These are phyloP conservation scores for Penicillium sclerotigenum DNA, from an alignment of 2,329 filamentous ascomycete genomes.

Conservation along the genomic window DNA sequence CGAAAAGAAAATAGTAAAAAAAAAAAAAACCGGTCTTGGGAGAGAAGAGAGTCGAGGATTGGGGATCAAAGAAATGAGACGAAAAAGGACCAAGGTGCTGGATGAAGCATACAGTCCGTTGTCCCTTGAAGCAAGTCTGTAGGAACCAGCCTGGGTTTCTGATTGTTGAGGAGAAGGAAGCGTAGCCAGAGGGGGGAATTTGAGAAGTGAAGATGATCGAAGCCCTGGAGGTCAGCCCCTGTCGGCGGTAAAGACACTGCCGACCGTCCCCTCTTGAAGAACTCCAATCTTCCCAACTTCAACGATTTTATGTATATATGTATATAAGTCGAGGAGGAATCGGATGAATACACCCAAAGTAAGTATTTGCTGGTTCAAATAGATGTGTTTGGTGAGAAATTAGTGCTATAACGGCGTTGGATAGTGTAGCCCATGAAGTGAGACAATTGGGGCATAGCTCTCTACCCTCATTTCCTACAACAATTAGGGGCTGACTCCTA, in stretches of 20 bases:
- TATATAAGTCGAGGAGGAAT: neutral
- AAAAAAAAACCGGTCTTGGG: constrained; percentile 5
- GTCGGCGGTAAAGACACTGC: constrained; percentile 25
- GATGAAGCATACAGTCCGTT: neutral
- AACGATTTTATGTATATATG: neutral
- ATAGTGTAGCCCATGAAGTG: neutral
- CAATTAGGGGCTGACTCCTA: constrained; percentile 7
- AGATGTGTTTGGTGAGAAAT: neutral
- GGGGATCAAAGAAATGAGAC: constrained; percentile 3
- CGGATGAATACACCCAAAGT: neutral
- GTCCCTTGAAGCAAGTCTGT: neutral
- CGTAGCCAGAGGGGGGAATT: constrained; percentile 17
- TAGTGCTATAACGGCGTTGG: neutral
- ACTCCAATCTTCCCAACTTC: constrained; percentile 1
- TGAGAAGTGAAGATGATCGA: constrained; percentile 14
- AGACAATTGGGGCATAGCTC: constrained; percentile 5
- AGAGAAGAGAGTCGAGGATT: constrained; percentile 5
- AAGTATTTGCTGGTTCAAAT: neutral
- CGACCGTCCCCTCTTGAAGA: constrained; percentile 18
- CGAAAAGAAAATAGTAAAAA: neutral
- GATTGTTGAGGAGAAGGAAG: constrained; percentile 17
- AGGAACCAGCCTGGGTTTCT: constrained; percentile 27
- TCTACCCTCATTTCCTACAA: neutral
- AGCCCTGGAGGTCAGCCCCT: constrained; percentile 15
- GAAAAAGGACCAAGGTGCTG: neutral